Base-by-base conservation (phyloP, 2,329 filamentous ascomycete species). In the Hypocrella siamensis region DNA sequence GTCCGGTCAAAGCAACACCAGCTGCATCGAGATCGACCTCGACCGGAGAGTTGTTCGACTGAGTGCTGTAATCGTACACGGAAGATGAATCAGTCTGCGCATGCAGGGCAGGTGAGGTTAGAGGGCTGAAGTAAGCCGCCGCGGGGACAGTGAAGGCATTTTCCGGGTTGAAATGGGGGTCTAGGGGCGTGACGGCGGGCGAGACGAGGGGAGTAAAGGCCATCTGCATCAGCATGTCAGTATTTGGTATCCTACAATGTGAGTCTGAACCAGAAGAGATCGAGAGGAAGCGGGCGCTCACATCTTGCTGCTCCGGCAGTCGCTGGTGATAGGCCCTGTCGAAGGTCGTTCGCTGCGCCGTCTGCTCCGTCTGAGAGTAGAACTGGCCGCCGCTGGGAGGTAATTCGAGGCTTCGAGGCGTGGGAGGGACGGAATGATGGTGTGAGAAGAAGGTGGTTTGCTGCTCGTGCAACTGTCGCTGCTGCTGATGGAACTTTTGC, bases 141-240 rank as follows among this genome's bases (percentile, higher is more conserved):
- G 70, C 70, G 0, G 78, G 75, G 4, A 81, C 64, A 5, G 69
- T 66, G 43, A 73, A 82, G 30, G 60, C 58, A 19, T 54, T 56
- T 17, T 74, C 68, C 37, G 70, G 58, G 28, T 67, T 62, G 47
- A 82, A 84, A 40, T 77, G 73, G 26, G 70, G 63, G 46, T 86
- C 82, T 31, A 85, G 63, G 16, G 82, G 81, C 2, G 81, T 86
- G 27, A 88, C 80, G 4, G 80, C 82, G n/a, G 82, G 82, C 14
- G 82, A 86, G 9, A 82, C 80, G 19, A 88, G 65, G 1, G 82
- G 82, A 3, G 81, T 88, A 47, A 86, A 86, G 8, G 75, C 64
- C 68, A 82, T 74, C 72, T 79, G 45, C 18, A 32, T 28, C 28
- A 28, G 17, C 26, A 14, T 19, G n/a, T n/a, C n/a, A n/a, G n/a